These are phyloP conservation scores for Pycnococcus provasolii DNA, from an alignment of 139 green algal genomes.

Conservation along the genomic window DNA sequence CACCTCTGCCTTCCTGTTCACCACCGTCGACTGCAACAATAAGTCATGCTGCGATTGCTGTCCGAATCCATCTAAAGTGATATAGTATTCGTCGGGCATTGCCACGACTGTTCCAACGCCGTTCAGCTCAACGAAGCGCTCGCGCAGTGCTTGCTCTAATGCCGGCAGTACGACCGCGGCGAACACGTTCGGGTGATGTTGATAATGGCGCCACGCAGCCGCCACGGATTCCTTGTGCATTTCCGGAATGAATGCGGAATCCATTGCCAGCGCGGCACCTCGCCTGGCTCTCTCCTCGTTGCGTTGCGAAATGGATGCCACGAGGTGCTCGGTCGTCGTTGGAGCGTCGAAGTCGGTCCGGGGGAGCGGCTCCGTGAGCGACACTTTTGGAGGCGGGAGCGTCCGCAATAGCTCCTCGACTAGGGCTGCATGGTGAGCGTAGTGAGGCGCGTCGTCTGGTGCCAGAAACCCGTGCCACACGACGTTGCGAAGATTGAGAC, in stretches of 20 bases:
- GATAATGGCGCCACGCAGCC: neutral
- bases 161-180: neutral
- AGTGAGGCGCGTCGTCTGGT: neutral
- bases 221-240: neutral
- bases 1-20: neutral
- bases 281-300: neutral
- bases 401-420: no score
- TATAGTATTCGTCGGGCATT: neutral
- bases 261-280: no score
- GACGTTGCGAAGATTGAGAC: conserved; percentile 6
- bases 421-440: no score
- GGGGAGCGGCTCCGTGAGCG: no score
- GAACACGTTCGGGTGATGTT: neutral
- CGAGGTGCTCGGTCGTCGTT: neutral
- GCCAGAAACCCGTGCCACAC: neutral
- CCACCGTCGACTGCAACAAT: neutral
- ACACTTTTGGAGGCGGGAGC: no score
- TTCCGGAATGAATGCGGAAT: no score
- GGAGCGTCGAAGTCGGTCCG: neutral
- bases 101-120: neutral
- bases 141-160: neutral
- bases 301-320: neutral
- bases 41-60: neutral
- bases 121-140: neutral
- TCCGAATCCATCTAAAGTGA: conserved; percentile 1